Conservation (phyloP, 176 grass and related monocot species). For the Miscanthus lutarioriparius region DNA sequence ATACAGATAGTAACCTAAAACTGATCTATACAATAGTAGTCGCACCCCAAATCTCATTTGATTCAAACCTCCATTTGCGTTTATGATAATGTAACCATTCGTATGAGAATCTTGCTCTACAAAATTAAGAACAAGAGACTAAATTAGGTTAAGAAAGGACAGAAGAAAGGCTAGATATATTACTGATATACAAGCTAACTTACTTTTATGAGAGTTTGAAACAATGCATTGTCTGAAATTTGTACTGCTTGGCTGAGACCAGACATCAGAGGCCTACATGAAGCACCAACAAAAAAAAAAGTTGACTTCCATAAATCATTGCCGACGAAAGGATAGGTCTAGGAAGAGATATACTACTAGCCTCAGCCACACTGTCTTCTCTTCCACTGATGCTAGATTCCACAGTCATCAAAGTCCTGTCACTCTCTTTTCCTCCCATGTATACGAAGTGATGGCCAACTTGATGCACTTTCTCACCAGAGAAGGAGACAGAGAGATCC, state of each 20-base stretch:
- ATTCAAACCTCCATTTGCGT: slow-evolving; percentile 98
- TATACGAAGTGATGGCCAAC: slow-evolving; percentile 31
- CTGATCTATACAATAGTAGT: slow-evolving; percentile 43
- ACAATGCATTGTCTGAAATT: slow-evolving; percentile 83
- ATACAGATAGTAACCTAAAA: slow-evolving; percentile 27
- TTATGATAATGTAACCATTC: slow-evolving; percentile 94
- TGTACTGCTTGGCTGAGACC: slow-evolving; percentile 69
- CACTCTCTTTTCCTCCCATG: slow-evolving; percentile 59
- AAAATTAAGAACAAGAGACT: slow-evolving; percentile 29
- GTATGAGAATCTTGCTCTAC: slow-evolving; percentile 70
- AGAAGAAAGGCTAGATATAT: slow-evolving; percentile 21
- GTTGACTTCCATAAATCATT: slow-evolving; percentile 25
- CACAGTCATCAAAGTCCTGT: slow-evolving; percentile 69
- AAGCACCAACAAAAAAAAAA: slow-evolving; percentile 28
- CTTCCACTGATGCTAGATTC: slow-evolving; percentile 43
- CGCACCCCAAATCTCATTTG: slow-evolving; percentile 99
- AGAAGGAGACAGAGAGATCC: slow-evolving; percentile 65
- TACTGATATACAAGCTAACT: slow-evolving; percentile 26
- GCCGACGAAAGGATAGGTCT: slow-evolving; percentile 18
- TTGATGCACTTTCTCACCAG: slow-evolving; percentile 43
- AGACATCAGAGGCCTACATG: slow-evolving; percentile 65
- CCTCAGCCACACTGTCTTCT: slow-evolving; percentile 58
- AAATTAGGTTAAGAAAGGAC: slow-evolving; percentile 29
- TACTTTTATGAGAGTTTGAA: slow-evolving; percentile 87
- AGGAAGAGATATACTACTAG: slow-evolving; percentile 53